Evolutionary conservation across 192 early-diverging fungal species (phyloP), one percentile per base, ranked within the genome.

Genomic region (Coemansia sp.): DNA sequence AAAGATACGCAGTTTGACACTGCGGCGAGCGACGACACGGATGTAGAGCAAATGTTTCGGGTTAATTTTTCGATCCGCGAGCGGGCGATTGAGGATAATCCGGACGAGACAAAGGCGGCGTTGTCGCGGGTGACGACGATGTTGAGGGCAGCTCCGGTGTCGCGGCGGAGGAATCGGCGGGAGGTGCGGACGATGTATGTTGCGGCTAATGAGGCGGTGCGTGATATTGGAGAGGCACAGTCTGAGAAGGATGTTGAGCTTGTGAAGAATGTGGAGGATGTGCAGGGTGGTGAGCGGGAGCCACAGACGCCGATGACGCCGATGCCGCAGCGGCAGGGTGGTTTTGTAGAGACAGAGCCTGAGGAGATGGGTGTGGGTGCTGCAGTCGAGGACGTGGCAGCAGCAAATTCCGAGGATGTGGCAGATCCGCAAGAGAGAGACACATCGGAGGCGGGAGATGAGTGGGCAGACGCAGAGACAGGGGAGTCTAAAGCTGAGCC

Each of bases 61-160:
- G 77, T 80, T 11, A 80, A 74, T 57, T 80, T 80, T 57, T 80
- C 77, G 17, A 80, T 80, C 59, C 68, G 77, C 41, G 69, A 75
- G 7, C 59, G 60, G 10, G 72, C 77, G 2, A 80, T 80, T 66
- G 55, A 65, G 55, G 77, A 80, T 22, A 80, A 80, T 41, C 77
- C 77, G 1, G 77, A 80, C 41, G 77, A 80, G 39, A 74, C 72
- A 37, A 74, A 63, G 45, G 77, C 77, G 0, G 77, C 77, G 23
- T 53, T 80, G 25, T 62, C 72, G 9, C 56, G 77, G 2, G 77
- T 80, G 19, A 57, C 77, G 1, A 80, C 77, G 37, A 59, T 80
- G 57, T 56, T 80, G 38, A 63, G 77, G 15, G 60, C 71, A 0
- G 77, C 72, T 1, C 77, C 77, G 9, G 45, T 70, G 4, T 27